These are phyloP conservation scores for Helotiales sp. DNA, from an alignment of 2,329 filamentous ascomycete species.

Conservation along the genomic window DNA sequence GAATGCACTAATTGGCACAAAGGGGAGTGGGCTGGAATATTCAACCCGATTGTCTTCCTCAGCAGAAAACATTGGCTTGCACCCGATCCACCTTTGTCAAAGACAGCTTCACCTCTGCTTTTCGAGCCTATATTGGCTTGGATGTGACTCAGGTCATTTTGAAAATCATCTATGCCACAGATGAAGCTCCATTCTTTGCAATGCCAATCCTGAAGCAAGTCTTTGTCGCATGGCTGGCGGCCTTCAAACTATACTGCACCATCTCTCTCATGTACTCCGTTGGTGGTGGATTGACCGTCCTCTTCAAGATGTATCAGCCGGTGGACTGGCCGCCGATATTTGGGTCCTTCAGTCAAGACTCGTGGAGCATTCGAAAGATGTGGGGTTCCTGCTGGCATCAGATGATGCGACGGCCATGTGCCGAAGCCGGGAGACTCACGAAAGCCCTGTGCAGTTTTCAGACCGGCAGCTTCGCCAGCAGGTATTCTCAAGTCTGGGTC, in stretches of 20 bases:
- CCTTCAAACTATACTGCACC: neutral
- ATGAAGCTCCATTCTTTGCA: neutral
- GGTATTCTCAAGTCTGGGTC: slow-evolving; percentile 7
- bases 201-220: neutral
- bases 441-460: neutral
- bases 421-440: neutral
- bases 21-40: neutral
- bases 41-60: neutral
- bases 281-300: neutral
- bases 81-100: neutral
- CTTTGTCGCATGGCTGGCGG: neutral
- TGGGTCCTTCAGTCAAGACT: neutral
- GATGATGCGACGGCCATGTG: slow-evolving; percentile 9
- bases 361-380: slow-evolving; percentile 3
- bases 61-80: too few species aligned
- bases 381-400: slow-evolving; percentile 13
- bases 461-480: neutral
- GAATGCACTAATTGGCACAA: neutral
- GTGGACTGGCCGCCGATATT: slow-evolving; percentile 1
- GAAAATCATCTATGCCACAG: neutral
- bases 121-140: neutral
- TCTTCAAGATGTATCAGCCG: neutral
- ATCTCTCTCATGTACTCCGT: neutral
- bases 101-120: neutral
- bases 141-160: neutral